Evolutionary conservation across 208 protist genomes (phyloP), one percentile per base, ranked within the genome.

Genomic region (Trypanosoma brucei): DNA sequence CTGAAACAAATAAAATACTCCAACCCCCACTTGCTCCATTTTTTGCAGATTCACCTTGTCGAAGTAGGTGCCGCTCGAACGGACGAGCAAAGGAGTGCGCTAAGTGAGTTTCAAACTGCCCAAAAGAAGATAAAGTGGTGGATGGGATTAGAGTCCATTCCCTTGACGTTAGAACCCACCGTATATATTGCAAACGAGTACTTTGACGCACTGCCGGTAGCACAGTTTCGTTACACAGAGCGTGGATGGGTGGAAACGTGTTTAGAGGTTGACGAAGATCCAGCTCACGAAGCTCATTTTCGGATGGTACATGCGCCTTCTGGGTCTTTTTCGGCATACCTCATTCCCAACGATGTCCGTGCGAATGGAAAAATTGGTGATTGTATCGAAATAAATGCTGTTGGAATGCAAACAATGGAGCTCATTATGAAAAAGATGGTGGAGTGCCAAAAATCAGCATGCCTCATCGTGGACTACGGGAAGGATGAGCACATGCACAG

Each of bases 161-260:
- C 87, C 6, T 86, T 91, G 54, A 76, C 81, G 11, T 59, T 91
- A 13, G 86, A 93, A 71, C 88, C 91, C 22, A 93, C 86, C 22
- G 86, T 96, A 45, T 93, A 92, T 62, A 78, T 95, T 55, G 79
- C 81, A 2, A 94, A 96, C 44, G 91, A 96, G 78, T 94, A 92
- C 68, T 96, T 96, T 68, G 91, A 96, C 59, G 91, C 88, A 7
- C 75, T 96, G 51, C 88, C 91, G n/a, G 86, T 96, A 30, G 89
- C 91, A n/a, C 83, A 95, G 72, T 96, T 95, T 61, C 84, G 89
- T 62, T 93, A 81, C 67, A 97, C 89, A 31, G 88, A 97, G 72
- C 80, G 92, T 37, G 92, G 92, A 37, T 97, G 92, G 89, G 81
- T 92, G 31, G 92, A 97, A 76, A 94, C 88, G 72, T 91, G 89